Evolutionary conservation across 225 moss, liverwort and hornwort species (phyloP), one percentile per base, ranked within the genome.

Genomic region (Ulota crispa): DNA sequence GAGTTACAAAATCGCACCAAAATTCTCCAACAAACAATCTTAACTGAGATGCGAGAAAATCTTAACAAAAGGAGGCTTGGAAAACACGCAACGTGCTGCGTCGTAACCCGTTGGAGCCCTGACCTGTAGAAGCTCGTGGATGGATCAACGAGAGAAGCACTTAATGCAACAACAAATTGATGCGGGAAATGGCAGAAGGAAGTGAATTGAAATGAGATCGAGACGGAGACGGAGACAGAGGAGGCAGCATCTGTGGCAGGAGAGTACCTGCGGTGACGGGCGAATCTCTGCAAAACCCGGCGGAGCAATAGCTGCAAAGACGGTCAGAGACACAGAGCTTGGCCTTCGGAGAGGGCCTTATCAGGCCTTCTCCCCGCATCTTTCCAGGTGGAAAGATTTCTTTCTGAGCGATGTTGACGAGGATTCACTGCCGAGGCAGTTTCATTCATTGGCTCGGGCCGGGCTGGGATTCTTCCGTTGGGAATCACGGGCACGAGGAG

Each of bases 221-320:
- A 23, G 41, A 69, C 27, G 20, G 26, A 68, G 14, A 20, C 16
- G 10, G 19, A 18, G 37, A 1, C 5, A 14, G 9, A 5, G n/a
- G 20, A 24, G 14, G 5, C 3, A 1, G 45, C 45, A 45, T 45
- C 14, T 45, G 55, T 36, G n/a, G 9, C 19, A 34, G n/a, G n/a
- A n/a, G n/a, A n/a, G 68, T 76, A 86, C 79, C 82, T 73, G 68
- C 4, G 11, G 21, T n/a, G 20, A 32, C 43, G 43, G 75, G 70
- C 24, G 62, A 78, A 86, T 86, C 85, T 73, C 68, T n/a, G 75
- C 26, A 57, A 27, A 79, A 68, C 56, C 68, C 72, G 72, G 80
- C 68, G 63, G 53, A 24, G 55, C 67, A 62, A 81, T 63, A 68
- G 36, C 36, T 68, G 20, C 69, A 69, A 34, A 87, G 31, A 45